Conservation (phyloP, 768 basidiomycete genomes). For the Clathrus columnatus region DNA sequence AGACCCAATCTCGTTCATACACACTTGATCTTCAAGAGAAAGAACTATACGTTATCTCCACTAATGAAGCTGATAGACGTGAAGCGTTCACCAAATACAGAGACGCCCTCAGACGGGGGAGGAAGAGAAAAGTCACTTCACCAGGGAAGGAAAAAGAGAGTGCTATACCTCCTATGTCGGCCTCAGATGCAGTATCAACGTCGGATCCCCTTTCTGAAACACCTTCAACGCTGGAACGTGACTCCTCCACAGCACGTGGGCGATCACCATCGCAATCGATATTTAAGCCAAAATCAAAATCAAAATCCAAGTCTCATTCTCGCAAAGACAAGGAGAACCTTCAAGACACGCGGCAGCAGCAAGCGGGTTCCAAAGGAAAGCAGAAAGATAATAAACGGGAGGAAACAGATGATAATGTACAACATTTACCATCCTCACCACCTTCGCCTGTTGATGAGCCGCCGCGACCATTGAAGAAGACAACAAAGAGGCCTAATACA, state of each 20-base stretch:
- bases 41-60: constrained; percentile 59
- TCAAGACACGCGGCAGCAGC: too few relatives aligned
- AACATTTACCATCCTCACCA: not conserved
- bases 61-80: constrained; percentile 60
- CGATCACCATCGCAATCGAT: not conserved
- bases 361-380: not conserved
- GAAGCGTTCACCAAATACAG: constrained; percentile 53
- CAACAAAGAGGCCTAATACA: not conserved
- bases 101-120: constrained; percentile 22
- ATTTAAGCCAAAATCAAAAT: not conserved
- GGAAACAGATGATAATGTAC: not conserved
- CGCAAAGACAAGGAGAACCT: not conserved
- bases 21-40: constrained; percentile 61
- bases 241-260: not conserved
- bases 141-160: not conserved
- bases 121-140: not conserved
- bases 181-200: not conserved
- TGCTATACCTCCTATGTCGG: not conserved
- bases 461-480: too few relatives aligned
- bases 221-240: not conserved
- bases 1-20: constrained; percentile 39
- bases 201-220: not conserved
- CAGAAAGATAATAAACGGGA: not conserved
- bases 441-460: not conserved
- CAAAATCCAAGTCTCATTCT: not conserved